Evolutionary conservation across 2,329 filamentous ascomycete genomes (phyloP).

Genomic region (Cladosporium sp.): DNA sequence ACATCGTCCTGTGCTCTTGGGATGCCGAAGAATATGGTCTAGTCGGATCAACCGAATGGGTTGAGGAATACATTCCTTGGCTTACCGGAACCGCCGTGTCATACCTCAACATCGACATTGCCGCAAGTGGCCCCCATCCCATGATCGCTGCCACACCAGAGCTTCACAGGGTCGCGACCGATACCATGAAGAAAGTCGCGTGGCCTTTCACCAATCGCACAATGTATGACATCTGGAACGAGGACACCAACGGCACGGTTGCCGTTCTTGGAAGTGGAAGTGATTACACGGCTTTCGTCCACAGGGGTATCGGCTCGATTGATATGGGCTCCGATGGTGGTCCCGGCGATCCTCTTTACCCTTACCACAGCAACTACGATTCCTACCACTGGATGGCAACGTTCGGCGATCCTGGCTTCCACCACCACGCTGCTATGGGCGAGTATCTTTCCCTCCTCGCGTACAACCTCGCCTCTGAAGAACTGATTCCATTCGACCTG

Average conservation of each 20-base stretch:
- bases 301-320: conserved; percentile 33
- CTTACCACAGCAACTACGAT: conserved; percentile 45
- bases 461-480: conserved; percentile 36
- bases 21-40: conserved; percentile 39
- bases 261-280: conserved; percentile 41
- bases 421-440: conserved; percentile 44
- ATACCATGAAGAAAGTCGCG: conserved; percentile 55
- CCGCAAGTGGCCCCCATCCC: conserved; percentile 51
- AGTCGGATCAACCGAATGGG: conserved; percentile 41
- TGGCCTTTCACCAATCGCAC: conserved; percentile 35
- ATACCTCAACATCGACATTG: conserved; percentile 49
- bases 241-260: conserved; percentile 30
- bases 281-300: conserved; percentile 44
- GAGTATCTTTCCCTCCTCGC: conserved; percentile 38
- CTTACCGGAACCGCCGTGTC: conserved; percentile 38
- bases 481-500: conserved; percentile 37
- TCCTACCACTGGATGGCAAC: conserved; percentile 47
- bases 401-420: conserved; percentile 47
- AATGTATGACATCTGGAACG: conserved; percentile 41
- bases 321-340: conserved; percentile 38
- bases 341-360: conserved; percentile 37
- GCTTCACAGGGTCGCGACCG: conserved; percentile 62
- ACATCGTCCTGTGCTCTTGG: conserved; percentile 41
- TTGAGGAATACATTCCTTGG: conserved; percentile 46
- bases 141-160: conserved; percentile 61